Percentiles rank a stretch among this genome's conserved stretches.
Conservation (phyloP, 2,329 filamentous ascomycete genomes). For the Fusarium sp. region DNA sequence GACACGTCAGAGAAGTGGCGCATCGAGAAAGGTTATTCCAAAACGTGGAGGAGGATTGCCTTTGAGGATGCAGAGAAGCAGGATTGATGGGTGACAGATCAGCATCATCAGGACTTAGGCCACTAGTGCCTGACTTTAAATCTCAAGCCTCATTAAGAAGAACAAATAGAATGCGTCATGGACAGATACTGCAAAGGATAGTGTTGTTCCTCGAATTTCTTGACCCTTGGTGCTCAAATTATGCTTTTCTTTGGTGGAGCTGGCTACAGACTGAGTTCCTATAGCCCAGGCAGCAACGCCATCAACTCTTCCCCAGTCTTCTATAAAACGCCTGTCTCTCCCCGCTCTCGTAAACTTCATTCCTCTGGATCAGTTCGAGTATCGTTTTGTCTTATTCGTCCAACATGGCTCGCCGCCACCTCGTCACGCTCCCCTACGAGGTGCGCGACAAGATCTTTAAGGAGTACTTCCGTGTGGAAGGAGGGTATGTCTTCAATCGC, state of each 20-base stretch:
- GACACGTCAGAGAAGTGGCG: slow-evolving; percentile 36
- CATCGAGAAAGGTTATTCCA: slow-evolving; percentile 8
- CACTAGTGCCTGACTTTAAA: neutral
- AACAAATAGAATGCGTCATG: neutral
- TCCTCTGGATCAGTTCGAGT: neutral
- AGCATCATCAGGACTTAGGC: neutral
- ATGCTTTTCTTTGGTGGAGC: neutral
- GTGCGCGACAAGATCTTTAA: neutral
- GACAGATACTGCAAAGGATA: accelerated
- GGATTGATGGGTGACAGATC: neutral
- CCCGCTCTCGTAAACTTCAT: neutral
- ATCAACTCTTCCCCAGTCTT: neutral
- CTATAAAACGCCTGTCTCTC: neutral
- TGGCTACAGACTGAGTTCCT: neutral
- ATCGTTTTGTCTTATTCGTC: neutral
- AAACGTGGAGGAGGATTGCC: slow-evolving; percentile 20
- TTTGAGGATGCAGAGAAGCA: neutral
- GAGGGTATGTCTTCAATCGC: neutral
- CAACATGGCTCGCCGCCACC: neutral
- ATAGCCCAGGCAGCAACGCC: neutral
- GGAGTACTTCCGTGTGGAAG: neutral
- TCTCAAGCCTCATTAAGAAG: accelerated
- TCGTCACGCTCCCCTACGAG: neutral
- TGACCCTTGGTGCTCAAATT: neutral
- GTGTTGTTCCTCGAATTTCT: neutral